Conservation (phyloP, 1,139 yeast species). For the Lodderomyces jiufengensis region DNA sequence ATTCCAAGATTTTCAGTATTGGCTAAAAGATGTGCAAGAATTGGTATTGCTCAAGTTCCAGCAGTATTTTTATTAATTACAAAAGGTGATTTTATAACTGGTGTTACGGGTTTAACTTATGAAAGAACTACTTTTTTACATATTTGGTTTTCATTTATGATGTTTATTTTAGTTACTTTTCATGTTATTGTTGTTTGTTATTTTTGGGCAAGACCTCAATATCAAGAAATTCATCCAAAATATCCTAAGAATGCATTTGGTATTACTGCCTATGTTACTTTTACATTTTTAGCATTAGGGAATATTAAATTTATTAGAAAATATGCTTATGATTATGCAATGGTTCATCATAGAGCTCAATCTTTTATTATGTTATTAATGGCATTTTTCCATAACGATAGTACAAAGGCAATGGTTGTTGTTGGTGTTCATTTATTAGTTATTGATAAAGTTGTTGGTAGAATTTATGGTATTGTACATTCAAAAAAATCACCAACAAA, state of each 20-base stretch:
- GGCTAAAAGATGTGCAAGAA: constrained; percentile 41
- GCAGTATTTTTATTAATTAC: constrained; percentile 32
- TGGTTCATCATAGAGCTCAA: constrained; percentile 42
- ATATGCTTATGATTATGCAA: constrained; percentile 42
- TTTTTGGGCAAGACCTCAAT: constrained; percentile 40
- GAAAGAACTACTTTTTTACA: constrained; percentile 40
- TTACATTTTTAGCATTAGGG: constrained; percentile 36
- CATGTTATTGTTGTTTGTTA: constrained; percentile 28
- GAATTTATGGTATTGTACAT: constrained; percentile 31
- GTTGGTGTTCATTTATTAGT: constrained; percentile 46
- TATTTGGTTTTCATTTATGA: constrained; percentile 42
- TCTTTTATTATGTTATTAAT: constrained; percentile 44
- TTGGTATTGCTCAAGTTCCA: constrained; percentile 44
- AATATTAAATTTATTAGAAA: constrained; percentile 36
- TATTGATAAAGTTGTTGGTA: constrained; percentile 36
- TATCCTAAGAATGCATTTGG: constrained; percentile 51
- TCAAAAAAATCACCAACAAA: constrained; percentile 36
- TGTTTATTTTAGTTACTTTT: constrained; percentile 35
- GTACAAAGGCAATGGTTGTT: constrained; percentile 32
- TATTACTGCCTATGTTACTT: constrained; percentile 40
- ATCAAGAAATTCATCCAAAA: constrained; percentile 29
- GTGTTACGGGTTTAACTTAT: constrained; percentile 40
- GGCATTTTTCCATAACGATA: constrained; percentile 40
- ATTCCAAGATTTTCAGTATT: constrained; percentile 36
- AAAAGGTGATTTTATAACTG: constrained; percentile 39